Base-by-base conservation (phyloP, 2,329 filamentous ascomycete genomes). In the Cercospora sp. region DNA sequence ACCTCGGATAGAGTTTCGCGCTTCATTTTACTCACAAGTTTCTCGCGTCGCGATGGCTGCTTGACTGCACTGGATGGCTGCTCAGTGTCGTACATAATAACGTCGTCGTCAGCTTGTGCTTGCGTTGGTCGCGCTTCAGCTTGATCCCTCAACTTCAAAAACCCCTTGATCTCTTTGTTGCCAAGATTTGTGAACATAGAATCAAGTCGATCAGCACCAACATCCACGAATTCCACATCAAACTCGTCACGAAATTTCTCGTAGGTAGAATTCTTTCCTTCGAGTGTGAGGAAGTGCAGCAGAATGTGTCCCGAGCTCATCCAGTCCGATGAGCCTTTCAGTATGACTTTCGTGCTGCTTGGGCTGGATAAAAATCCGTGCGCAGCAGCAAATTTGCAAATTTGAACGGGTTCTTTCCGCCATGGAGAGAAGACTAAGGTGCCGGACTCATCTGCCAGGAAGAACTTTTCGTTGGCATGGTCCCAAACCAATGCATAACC, bases 281-380 rank as follows among this genome's bases (percentile, higher is more conserved):
- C 28, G 7, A 30, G 28, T 8, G 28, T 30, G 28, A 8, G 13
- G 23, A 71, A 71, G 1, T 59, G 33, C 26, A 73, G 36, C 10
- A 70, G 5, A n/a, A 70, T 69, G 13, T 3, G 51, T 5, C 71
- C 71, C 18, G 2, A 69, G 60, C 63, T 70, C 60, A 53, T 5
- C 3, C 61, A 16, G 42, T 30, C 31, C 1, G 7, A 3, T 9
- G 69, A 51, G 5, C 68, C 68, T 58, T 62, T 70, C n/a, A 73
- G 63, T 18, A 55, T 18, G 2, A 65, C 68, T 23, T 36, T 55
- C 28, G 26, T 10, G 61, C 61, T 63, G 1, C 9, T 18, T 1
- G 28, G 18, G 8, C 48, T 26, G 9, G 10, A 4, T 18, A 36
- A 12, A 13, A 12, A 10, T 45, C 57, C 30, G 13, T 45, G 5